phyloP scores from a whole-genome alignment of 2,329 filamentous ascomycete species.

The Hypoxylon sp. region DNA sequence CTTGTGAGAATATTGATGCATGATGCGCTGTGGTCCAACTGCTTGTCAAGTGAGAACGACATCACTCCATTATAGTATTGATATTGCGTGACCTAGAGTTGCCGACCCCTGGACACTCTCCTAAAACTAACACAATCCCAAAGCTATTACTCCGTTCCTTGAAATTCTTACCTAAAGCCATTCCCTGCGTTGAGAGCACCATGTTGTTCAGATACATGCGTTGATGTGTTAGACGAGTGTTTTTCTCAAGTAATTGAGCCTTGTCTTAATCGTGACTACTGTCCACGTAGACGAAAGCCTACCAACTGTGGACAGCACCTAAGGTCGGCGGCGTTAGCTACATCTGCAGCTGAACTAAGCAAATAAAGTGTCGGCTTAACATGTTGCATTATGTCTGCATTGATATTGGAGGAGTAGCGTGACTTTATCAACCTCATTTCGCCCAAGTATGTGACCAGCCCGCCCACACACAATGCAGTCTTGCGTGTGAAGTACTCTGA shows the following conservation, averaged over 20 bases:
- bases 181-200: neutral
- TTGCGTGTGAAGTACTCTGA: neutral
- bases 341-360: neutral
- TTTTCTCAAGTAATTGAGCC: too few species aligned
- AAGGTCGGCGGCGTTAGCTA: neutral
- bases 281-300: neutral
- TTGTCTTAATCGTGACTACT: too few species aligned
- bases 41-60: neutral
- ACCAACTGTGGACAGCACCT: neutral
- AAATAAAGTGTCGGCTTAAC: neutral
- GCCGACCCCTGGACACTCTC: neutral
- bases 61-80: neutral
- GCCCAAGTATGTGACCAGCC: neutral
- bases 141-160: too few species aligned
- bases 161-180: neutral
- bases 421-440: neutral
- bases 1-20: constrained; percentile 9
- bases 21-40: constrained; percentile 4
- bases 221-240: neutral
- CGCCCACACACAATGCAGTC: neutral
- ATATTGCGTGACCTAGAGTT: neutral
- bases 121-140: neutral
- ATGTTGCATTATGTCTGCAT: neutral
- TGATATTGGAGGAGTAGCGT: neutral
- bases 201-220: neutral